Conservation (phyloP, 2,329 filamentous ascomycete species). For the Gaeumannomyces tritici region DNA sequence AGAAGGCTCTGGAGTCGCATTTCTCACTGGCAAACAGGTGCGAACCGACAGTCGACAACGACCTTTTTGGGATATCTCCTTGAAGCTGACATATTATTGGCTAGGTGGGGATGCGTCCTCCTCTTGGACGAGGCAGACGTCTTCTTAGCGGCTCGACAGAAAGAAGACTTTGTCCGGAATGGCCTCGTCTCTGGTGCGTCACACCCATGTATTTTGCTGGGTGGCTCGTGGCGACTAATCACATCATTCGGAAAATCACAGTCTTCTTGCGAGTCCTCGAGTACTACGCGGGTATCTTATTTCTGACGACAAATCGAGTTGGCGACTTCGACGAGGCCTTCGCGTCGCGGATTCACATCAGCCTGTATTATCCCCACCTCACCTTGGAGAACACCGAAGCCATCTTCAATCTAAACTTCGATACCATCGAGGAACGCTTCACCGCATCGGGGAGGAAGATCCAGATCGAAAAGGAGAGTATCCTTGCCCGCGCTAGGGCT, state of each 20-base stretch:
- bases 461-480: constrained; percentile 11
- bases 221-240: background rate
- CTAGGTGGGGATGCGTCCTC: constrained; percentile 13
- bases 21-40: constrained; percentile 10
- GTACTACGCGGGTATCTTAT: constrained; percentile 25
- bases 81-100: background rate
- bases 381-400: constrained; percentile 5
- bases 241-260: background rate
- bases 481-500: constrained; percentile 10
- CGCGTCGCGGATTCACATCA: constrained; percentile 24
- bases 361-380: constrained; percentile 21
- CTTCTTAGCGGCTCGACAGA: constrained; percentile 12
- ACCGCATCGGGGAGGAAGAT: constrained; percentile 7
- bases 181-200: constrained; percentile 17
- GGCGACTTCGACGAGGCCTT: constrained; percentile 31
- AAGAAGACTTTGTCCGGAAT: constrained; percentile 18
- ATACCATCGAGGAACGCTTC: background rate
- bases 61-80: too few species aligned
- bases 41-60: too few species aligned
- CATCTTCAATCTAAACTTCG: constrained; percentile 10
- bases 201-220: background rate
- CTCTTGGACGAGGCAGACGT: constrained; percentile 16
- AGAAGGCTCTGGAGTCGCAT: constrained; percentile 15
- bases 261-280: constrained; percentile 26
- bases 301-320: constrained; percentile 31